Conservation (phyloP, 2,329 filamentous ascomycete genomes). For the Endocalyx cinctus region DNA sequence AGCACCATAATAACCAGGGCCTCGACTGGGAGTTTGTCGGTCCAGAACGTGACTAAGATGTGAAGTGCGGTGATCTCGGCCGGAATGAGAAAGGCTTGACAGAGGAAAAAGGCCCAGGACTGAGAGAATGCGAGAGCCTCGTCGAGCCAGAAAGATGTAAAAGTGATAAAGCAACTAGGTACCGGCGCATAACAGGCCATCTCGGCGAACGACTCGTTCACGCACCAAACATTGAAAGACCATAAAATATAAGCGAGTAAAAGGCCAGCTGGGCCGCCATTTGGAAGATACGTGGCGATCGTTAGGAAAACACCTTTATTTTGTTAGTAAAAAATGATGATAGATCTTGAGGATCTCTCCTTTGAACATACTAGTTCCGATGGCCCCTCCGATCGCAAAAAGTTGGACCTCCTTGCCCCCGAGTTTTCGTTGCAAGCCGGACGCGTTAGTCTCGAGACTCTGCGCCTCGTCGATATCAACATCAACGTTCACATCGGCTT, state of each 20-base stretch:
- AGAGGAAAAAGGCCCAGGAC: constrained; percentile 34
- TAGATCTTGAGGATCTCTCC: too few species aligned
- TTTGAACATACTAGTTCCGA: constrained; percentile 52
- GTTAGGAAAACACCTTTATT: too few species aligned
- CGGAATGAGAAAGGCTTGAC: constrained; percentile 29
- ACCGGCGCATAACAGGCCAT: constrained; percentile 58
- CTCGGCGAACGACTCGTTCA: constrained; percentile 61
- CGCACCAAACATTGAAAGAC: constrained; percentile 47
- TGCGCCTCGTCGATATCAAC: too few species aligned
- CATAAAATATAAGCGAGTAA: constrained; percentile 54
- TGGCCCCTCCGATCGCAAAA: constrained; percentile 51
- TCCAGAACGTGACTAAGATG: constrained; percentile 43
- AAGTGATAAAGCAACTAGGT: constrained; percentile 54
- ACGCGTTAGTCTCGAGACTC: too few species aligned
- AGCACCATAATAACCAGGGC: constrained; percentile 36
- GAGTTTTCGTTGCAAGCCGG: neutral
- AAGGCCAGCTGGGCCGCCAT: constrained; percentile 43
- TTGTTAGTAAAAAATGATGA: too few species aligned
- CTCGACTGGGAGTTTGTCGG: constrained; percentile 36
- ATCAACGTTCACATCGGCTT: too few species aligned
- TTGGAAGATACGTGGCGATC: constrained; percentile 48
- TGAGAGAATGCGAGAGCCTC: constrained; percentile 54
- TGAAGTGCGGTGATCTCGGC: constrained; percentile 32
- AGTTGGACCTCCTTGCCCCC: constrained; percentile 40
- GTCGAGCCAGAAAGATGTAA: constrained; percentile 59